Percentiles rank a stretch among this genome's conserved stretches.
phyloP scores from a whole-genome alignment of 2,329 filamentous ascomycete species.

The Polytolypa hystricis region DNA sequence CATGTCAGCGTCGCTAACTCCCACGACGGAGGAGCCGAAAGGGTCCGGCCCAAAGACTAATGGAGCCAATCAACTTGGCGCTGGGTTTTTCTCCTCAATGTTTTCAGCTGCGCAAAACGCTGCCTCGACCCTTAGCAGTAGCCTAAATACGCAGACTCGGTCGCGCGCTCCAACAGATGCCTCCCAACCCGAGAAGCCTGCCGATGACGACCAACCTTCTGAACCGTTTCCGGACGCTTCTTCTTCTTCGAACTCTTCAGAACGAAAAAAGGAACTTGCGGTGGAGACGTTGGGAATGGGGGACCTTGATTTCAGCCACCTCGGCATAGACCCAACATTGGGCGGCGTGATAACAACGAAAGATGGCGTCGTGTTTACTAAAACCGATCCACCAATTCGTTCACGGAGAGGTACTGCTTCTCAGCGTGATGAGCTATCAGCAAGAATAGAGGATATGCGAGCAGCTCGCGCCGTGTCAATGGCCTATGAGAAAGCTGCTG shows the following conservation, averaged over 20 bases:
- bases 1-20: slow-evolving; percentile 60
- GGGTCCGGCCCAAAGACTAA: slow-evolving; percentile 45
- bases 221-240: slow-evolving; percentile 18
- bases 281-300: slow-evolving; percentile 83
- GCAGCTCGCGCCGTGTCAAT: slow-evolving; percentile 51
- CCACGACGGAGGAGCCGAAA: slow-evolving; percentile 56
- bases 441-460: slow-evolving; percentile 48
- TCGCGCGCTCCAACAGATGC: slow-evolving; percentile 24
- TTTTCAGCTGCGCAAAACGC: slow-evolving; percentile 90
- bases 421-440: slow-evolving; percentile 40
- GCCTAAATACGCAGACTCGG: slow-evolving; percentile 41
- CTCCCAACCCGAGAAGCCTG: slow-evolving; percentile 21
- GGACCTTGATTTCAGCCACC: slow-evolving; percentile 76
- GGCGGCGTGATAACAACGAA: slow-evolving; percentile 26
- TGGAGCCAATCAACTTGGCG: slow-evolving; percentile 39
- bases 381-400: slow-evolving; percentile 21
- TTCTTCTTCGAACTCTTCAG: too few relatives aligned
- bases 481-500: slow-evolving; percentile 41
- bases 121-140: slow-evolving; percentile 65
- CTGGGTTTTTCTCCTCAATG: slow-evolving; percentile 85
- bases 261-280: slow-evolving; percentile 56
- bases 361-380: slow-evolving; percentile 28
- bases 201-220: slow-evolving; percentile 16
- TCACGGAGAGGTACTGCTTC: slow-evolving; percentile 27
- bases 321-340: slow-evolving; percentile 52